These are phyloP conservation scores for Annulohypoxylon nitens DNA, from an alignment of 495 filamentous ascomycete species.

Conservation along the genomic window DNA sequence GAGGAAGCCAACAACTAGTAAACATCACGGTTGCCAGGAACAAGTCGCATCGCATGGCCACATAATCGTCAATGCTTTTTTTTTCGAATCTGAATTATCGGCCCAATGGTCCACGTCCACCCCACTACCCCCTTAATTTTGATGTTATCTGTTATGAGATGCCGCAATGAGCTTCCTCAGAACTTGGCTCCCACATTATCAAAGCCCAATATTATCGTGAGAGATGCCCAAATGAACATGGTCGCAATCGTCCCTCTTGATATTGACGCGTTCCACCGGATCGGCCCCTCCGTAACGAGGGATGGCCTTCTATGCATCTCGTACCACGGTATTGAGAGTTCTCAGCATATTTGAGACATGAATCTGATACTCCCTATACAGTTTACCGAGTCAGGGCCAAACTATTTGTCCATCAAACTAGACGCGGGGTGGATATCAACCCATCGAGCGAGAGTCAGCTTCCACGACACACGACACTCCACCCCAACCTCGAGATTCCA, in stretches of 20 bases:
- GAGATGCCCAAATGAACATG: conserved; percentile 63
- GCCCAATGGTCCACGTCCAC: background rate
- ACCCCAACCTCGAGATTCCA: conserved; percentile 55
- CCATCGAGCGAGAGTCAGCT: conserved; percentile 51
- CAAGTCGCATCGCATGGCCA: conserved; percentile 22
- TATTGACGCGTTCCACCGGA: conserved; percentile 57
- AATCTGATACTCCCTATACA: conserved; percentile 3
- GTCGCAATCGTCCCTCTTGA: conserved; percentile 64
- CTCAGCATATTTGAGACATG: background rate
- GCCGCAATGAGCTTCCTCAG: conserved; percentile 69
- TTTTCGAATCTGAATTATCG: conserved; percentile 11
- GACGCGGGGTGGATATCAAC: conserved; percentile 27
- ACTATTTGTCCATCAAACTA: conserved; percentile 18
- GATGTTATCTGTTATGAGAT: conserved; percentile 67
- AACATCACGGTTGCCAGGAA: conserved; percentile 11
- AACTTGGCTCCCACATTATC: conserved; percentile 66
- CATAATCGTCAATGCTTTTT: conserved; percentile 15
- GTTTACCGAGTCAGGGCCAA: conserved; percentile 15
- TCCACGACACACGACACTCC: conserved; percentile 61
- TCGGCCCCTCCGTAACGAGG: conserved; percentile 62
- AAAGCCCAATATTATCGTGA: conserved; percentile 69
- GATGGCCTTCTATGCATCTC: conserved; percentile 70
- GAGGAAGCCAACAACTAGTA: conserved; percentile 7
- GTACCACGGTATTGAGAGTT: conserved; percentile 57
- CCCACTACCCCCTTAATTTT: conserved; percentile 52